These are phyloP conservation scores for Lactifluus piperatus DNA, from an alignment of 768 basidiomycete species.

Conservation along the genomic window DNA sequence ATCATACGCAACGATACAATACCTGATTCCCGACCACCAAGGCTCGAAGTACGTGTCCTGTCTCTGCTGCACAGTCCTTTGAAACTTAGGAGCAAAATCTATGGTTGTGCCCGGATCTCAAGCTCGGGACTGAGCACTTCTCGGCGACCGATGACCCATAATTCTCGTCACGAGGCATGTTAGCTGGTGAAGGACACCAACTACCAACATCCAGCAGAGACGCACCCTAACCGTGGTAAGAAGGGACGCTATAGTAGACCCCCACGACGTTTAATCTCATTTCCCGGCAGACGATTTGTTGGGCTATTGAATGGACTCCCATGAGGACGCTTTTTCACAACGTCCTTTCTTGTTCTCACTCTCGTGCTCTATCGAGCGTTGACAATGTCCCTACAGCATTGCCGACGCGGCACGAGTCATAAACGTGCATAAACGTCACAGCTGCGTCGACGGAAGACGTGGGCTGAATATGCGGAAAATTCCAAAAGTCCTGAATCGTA, in stretches of 20 bases:
- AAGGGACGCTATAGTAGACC: background rate
- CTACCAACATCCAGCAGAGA: background rate
- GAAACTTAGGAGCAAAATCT: slow-evolving; percentile 50
- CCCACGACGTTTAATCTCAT: background rate
- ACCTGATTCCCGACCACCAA: slow-evolving; percentile 45
- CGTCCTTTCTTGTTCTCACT: background rate
- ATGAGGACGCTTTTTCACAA: background rate
- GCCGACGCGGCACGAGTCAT: background rate
- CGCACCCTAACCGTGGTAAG: background rate
- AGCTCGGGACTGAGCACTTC: background rate
- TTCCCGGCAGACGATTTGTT: background rate
- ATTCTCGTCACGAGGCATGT: background rate
- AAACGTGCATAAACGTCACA: too few relatives aligned
- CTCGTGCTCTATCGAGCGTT: background rate
- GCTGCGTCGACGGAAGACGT: background rate
- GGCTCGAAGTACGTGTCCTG: slow-evolving; percentile 50
- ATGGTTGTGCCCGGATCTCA: background rate
- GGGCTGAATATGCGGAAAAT: background rate
- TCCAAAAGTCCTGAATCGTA: background rate
- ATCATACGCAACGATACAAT: slow-evolving; percentile 66
- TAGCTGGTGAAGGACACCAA: background rate
- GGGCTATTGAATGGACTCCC: slow-evolving; percentile 1
- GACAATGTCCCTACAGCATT: slow-evolving; percentile 4
- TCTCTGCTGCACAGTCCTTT: slow-evolving; percentile 52
- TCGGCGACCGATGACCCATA: slow-evolving; percentile 4